phyloP scores from a whole-genome alignment of 176 grass and related monocot genomes.

The Tuctoria greenei region DNA sequence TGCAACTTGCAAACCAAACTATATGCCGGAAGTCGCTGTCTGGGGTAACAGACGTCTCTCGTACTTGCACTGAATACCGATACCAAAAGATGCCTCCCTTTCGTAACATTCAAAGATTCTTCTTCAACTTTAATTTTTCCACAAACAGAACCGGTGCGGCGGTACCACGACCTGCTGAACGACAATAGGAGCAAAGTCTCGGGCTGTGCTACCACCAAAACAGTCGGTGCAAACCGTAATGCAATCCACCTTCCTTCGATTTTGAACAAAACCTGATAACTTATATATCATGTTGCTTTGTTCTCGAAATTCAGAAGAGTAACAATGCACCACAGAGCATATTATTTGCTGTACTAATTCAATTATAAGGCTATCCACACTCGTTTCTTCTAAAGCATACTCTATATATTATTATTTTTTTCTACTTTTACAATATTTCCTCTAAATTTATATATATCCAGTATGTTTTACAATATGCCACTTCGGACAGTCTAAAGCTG shows the following conservation, averaged over 20 bases:
- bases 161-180: neutral
- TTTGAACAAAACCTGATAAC: slow-evolving; percentile 18
- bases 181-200: neutral
- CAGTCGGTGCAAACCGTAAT: neutral
- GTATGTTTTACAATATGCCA: too few species aligned
- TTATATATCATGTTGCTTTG: slow-evolving; percentile 6
- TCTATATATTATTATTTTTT: too few species aligned
- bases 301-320: neutral
- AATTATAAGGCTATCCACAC: too few species aligned
- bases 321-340: neutral
- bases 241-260: neutral
- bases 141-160: slow-evolving; percentile 19
- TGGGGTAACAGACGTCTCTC: slow-evolving; percentile 7
- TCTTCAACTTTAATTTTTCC: slow-evolving; percentile 15
- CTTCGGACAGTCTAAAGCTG: too few species aligned
- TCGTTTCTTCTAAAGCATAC: too few species aligned
- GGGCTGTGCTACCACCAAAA: neutral
- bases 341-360: neutral
- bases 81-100: slow-evolving; percentile 4
- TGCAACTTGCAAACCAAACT: neutral
- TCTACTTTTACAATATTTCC: too few species aligned
- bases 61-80: neutral
- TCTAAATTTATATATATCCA: too few species aligned
- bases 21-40: neutral
- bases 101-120: neutral